Base-by-base conservation (phyloP, 257 asterid genomes). In the Penstemon davidsonii region DNA sequence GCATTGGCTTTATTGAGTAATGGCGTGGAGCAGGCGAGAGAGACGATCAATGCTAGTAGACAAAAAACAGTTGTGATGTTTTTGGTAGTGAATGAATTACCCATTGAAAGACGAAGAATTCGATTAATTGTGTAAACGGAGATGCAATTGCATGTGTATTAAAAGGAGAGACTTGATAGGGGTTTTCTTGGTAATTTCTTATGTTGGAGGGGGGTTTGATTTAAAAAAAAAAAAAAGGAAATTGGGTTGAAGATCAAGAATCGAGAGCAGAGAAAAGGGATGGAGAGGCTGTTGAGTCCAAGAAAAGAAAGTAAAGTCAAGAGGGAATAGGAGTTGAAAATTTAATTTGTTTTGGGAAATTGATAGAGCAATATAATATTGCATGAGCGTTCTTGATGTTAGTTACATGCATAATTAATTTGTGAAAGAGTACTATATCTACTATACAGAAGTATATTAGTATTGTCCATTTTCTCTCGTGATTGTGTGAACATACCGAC, bases 31-130 rank as follows among this genome's bases (percentile, higher is more conserved):
- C 46, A 25, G 41, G 83, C 70, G 52, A 60, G 40, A n/a, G 66
- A 44, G 75, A 73, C 12, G 52, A 77, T 45, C 18, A 67, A 3
- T 3, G 80, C 67, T 60, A 74, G 71, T 0, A 79, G 60, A 18
- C 79, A 6, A 25, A 71, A 15, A 49, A 72, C 56, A 63, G 33
- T 25, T 1, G 33, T 25, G 33, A 25, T 25, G 33, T 25, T 25
- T 25, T 25, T 25, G 33, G 33, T 25, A 25, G 33, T 25, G 33
- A 25, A 25, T 25, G 33, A 25, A 25, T 25, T 25, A 25, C 33
- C 33, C 33, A 25, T 25, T 25, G 33, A 2, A 25, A 25, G 33
- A 25, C 33, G 33, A 25, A 15, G 18, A 15, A 15, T 15, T 15
- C 18, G 18, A 15, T 15, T 15, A 15, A 25, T 25, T 25, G 33